Evolutionary conservation across 441 rosid species (phyloP).

Genomic region (Mallotus japonicus): DNA sequence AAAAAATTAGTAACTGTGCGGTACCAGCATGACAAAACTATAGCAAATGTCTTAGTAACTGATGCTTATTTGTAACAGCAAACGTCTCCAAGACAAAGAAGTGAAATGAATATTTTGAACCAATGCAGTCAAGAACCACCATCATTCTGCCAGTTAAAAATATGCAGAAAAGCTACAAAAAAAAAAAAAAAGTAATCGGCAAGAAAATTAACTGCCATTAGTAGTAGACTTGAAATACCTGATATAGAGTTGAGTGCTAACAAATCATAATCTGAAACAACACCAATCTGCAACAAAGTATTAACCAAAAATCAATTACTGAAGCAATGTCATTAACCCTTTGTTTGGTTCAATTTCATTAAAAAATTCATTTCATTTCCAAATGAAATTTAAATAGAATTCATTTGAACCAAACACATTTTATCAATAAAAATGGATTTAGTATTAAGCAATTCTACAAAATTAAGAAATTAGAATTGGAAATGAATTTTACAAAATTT

Average conservation of each 20-base stretch:
- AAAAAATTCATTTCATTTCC: no score
- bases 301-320: slow-evolving; percentile 9
- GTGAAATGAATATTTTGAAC: no score
- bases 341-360: no score
- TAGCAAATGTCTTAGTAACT: neutral
- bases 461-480: no score
- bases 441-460: no score
- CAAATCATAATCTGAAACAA: slow-evolving; percentile 92
- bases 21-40: slow-evolving; percentile 2
- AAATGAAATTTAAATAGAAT: no score
- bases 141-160: neutral
- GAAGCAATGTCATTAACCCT: neutral
- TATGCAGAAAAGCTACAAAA: neutral
- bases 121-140: neutral
- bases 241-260: slow-evolving; percentile 80
- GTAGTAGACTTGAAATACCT: slow-evolving; percentile 38
- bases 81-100: no score
- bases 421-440: no score
- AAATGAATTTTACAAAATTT: no score
- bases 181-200: neutral
- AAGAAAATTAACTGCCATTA: neutral
- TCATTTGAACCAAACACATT: no score
- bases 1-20: slow-evolving; percentile 9
- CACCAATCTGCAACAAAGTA: slow-evolving; percentile 66
- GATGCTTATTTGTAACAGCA: no score